These are phyloP conservation scores for Annulohypoxylon bovei DNA, from an alignment of 495 filamentous ascomycete species.

Conservation along the genomic window DNA sequence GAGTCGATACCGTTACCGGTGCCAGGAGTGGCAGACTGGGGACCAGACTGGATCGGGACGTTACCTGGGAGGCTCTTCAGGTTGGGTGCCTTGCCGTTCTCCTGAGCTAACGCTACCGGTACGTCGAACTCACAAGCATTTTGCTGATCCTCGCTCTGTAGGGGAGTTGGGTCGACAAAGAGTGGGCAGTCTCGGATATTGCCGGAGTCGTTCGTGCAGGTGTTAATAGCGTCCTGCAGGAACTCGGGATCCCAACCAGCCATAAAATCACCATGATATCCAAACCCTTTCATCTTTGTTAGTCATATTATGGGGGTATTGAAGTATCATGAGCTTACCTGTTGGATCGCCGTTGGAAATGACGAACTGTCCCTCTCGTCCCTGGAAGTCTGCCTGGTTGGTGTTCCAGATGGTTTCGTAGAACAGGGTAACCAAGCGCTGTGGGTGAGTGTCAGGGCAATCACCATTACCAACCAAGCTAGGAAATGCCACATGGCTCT, in stretches of 20 bases:
- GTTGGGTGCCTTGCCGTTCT: slow-evolving; percentile 46
- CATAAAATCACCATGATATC: slow-evolving; percentile 90
- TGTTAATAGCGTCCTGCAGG: slow-evolving; percentile 67
- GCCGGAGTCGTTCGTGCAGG: slow-evolving; percentile 64
- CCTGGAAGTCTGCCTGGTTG: slow-evolving; percentile 65
- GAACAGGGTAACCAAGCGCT: slow-evolving; percentile 77
- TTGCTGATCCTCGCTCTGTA: slow-evolving; percentile 53
- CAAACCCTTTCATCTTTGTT: slow-evolving; percentile 64
- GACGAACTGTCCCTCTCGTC: slow-evolving; percentile 76
- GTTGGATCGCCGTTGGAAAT: slow-evolving; percentile 84
- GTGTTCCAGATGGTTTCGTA: slow-evolving; percentile 92
- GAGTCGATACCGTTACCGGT: slow-evolving; percentile 19
- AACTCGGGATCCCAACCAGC: slow-evolving; percentile 76
- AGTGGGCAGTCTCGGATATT: slow-evolving; percentile 64
- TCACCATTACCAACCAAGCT: slow-evolving; percentile 75
- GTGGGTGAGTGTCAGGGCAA: slow-evolving; percentile 78
- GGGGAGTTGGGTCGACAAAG: slow-evolving; percentile 51
- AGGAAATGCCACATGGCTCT: slow-evolving; percentile 81
- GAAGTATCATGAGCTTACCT: slow-evolving; percentile 54
- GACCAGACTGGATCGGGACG: slow-evolving; percentile 49
- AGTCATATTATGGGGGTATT: not conserved
- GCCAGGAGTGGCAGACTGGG: slow-evolving; percentile 47
- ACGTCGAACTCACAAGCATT: slow-evolving; percentile 50
- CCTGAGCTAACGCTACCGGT: slow-evolving; percentile 44
- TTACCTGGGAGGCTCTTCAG: slow-evolving; percentile 53